Evolutionary conservation across 805 yeast species (phyloP).

Genomic region (Candida stauntonica): DNA sequence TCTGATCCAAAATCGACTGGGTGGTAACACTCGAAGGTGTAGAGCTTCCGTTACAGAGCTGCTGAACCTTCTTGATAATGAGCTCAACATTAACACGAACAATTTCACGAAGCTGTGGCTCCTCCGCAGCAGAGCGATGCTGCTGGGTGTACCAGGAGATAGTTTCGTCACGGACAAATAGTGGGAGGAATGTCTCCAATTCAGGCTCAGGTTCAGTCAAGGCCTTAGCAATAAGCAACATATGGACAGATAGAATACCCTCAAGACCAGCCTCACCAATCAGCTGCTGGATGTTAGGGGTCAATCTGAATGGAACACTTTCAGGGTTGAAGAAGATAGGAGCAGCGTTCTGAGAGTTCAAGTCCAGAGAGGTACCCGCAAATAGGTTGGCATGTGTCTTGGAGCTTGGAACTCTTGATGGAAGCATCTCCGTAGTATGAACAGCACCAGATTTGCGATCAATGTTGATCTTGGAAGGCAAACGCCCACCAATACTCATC

Average conservation of each 20-base stretch:
- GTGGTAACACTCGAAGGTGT: slow-evolving; percentile 64
- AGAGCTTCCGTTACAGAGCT: slow-evolving; percentile 63
- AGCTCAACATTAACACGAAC: slow-evolving; percentile 85
- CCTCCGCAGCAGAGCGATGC: slow-evolving; percentile 79
- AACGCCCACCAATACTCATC: slow-evolving; percentile 90
- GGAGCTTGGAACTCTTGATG: slow-evolving; percentile 64
- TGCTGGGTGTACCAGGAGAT: slow-evolving; percentile 90
- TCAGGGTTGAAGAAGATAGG: slow-evolving; percentile 91
- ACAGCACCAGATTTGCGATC: slow-evolving; percentile 80
- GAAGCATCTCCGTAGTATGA: slow-evolving; percentile 94
- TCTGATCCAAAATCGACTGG: slow-evolving; percentile 84
- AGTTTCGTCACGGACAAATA: slow-evolving; percentile 94
- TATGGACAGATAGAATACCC: slow-evolving; percentile 81
- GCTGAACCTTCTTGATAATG: slow-evolving; percentile 71
- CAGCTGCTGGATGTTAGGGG: slow-evolving; percentile 91
- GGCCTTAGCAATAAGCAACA: slow-evolving; percentile 83
- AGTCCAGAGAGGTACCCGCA: slow-evolving; percentile 34
- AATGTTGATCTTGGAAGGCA: slow-evolving; percentile 88
- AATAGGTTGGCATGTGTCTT: slow-evolving; percentile 35
- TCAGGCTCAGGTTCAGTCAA: slow-evolving; percentile 90
- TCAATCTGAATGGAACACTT: slow-evolving; percentile 91
- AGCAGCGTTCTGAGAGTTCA: slow-evolving; percentile 30
- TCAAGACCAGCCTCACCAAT: slow-evolving; percentile 94
- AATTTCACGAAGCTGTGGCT: slow-evolving; percentile 78
- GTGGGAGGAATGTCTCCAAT: slow-evolving; percentile 83